phyloP scores from a whole-genome alignment of 192 early-diverging fungal species.

The Coemansia sp. region DNA sequence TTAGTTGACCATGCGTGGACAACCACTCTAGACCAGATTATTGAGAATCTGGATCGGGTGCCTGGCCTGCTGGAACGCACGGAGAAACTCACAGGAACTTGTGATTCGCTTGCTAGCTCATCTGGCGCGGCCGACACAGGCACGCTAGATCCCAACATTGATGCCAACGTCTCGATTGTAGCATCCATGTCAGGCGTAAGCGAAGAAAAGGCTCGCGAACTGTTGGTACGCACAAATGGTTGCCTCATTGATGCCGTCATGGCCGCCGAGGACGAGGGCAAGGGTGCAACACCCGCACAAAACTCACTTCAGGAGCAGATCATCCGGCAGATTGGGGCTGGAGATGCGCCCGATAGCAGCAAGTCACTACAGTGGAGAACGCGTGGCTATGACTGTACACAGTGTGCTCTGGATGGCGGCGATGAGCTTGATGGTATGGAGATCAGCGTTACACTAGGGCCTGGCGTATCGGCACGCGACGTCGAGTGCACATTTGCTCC shows the following conservation, averaged over 20 bases:
- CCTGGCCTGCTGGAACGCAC: conserved; percentile 62
- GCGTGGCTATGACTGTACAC: conserved; percentile 31
- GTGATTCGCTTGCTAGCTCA: conserved; percentile 33
- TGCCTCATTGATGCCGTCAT: conserved; percentile 65
- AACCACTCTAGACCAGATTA: conserved; percentile 57
- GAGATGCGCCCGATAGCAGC: not conserved
- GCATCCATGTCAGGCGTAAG: conserved; percentile 58
- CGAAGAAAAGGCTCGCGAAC: conserved; percentile 55
- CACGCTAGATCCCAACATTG: conserved; percentile 9
- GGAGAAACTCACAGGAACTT: conserved; percentile 60
- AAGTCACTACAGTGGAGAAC: conserved; percentile 30
- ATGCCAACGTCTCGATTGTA: conserved; percentile 56
- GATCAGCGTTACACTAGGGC: conserved; percentile 22
- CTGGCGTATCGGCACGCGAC: conserved; percentile 10
- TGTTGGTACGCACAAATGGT: conserved; percentile 53
- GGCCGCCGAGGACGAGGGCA: conserved; percentile 25
- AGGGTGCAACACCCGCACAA: not conserved
- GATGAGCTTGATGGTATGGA: conserved; percentile 38
- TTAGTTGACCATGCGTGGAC: conserved; percentile 75
- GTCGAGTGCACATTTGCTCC: conserved; percentile 19
- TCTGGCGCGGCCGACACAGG: conserved; percentile 39
- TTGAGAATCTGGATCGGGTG: conserved; percentile 52
- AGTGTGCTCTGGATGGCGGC: conserved; percentile 26
- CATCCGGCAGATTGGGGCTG: conserved; percentile 27
- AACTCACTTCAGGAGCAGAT: conserved; percentile 28